Percentiles rank a stretch among this genome's conserved stretches.
Conservation (phyloP, 2,329 filamentous ascomycete species). For the Aspergillus texensis region DNA sequence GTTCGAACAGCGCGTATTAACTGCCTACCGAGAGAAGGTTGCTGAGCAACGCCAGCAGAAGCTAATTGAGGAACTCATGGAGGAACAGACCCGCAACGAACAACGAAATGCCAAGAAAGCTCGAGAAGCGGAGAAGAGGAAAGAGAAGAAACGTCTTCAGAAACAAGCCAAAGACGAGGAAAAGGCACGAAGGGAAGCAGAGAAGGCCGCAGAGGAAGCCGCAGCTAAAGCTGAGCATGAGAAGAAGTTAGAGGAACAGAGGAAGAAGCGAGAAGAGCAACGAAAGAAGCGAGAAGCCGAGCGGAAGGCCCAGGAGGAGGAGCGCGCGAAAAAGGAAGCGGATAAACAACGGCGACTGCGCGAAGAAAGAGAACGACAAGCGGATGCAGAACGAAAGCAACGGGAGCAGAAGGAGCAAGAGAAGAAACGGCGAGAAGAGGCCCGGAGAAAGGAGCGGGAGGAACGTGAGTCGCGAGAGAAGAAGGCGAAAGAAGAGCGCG, state of each 20-base stretch:
- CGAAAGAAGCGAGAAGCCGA: conserved; percentile 88
- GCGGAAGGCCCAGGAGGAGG: conserved; percentile 87
- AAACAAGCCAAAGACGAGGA: conserved; percentile 90
- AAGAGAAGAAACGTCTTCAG: conserved; percentile 88
- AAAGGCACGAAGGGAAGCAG: conserved; percentile 81
- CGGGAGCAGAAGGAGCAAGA: conserved; percentile 78
- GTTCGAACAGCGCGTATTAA: conserved; percentile 97
- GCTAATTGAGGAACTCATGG: conserved; percentile 85
- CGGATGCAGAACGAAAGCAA: conserved; percentile 80
- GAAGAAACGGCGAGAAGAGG: conserved; percentile 72
- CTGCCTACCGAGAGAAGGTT: conserved; percentile 97
- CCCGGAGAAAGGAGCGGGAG: conserved; percentile 77
- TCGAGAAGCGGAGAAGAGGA: conserved; percentile 91
- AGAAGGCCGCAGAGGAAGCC: conserved; percentile 85
- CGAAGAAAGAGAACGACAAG: conserved; percentile 83
- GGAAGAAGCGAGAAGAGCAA: conserved; percentile 83
- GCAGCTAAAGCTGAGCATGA: conserved; percentile 74
- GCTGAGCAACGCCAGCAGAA: conserved; percentile 88
- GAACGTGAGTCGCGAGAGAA: conserved; percentile 64
- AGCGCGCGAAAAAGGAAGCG: conserved; percentile 78
- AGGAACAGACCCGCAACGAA: conserved; percentile 75
- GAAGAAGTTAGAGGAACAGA: conserved; percentile 78
- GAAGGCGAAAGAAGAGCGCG: conserved; percentile 64
- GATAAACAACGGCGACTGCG: conserved; percentile 78
- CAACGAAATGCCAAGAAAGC: conserved; percentile 90